Conservation (phyloP, 2,329 filamentous ascomycete species). For the Apiospora malaysiana region DNA sequence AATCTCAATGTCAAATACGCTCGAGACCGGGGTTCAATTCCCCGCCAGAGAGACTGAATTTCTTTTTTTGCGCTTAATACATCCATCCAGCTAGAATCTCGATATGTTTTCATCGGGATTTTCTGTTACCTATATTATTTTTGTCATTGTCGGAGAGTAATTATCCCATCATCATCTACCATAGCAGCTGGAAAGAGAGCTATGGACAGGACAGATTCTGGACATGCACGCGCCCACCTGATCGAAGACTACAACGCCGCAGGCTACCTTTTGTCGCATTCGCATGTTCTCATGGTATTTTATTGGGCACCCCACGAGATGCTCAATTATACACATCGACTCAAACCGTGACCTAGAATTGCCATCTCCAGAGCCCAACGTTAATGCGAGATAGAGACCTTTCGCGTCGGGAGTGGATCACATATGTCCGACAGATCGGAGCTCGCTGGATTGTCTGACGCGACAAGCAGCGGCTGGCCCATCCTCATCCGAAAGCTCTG, state of each 20-base stretch:
- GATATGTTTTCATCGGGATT: no score
- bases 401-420: constrained; percentile 37
- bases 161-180: neutral
- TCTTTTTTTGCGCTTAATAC: no score
- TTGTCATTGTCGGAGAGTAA: no score
- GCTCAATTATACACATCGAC: constrained; percentile 34
- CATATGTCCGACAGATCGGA: constrained; percentile 30
- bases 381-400: constrained; percentile 20
- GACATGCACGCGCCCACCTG: constrained; percentile 25
- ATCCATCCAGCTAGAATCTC: no score
- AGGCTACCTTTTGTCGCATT: constrained; percentile 28
- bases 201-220: constrained; percentile 32
- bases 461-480: constrained; percentile 32
- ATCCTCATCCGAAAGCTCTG: constrained; percentile 25
- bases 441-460: constrained; percentile 34
- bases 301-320: neutral
- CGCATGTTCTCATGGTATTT: no score
- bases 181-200: constrained; percentile 34
- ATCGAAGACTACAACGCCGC: constrained; percentile 31
- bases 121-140: no score
- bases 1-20: no score
- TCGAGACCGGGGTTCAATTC: no score
- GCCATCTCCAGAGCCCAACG: constrained; percentile 39
- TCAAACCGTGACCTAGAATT: constrained; percentile 35
- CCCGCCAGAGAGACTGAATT: no score